Evolutionary conservation across 768 basidiomycete species (phyloP), one percentile per base, ranked within the genome.

Genomic region (Tephrocybe sp.): DNA sequence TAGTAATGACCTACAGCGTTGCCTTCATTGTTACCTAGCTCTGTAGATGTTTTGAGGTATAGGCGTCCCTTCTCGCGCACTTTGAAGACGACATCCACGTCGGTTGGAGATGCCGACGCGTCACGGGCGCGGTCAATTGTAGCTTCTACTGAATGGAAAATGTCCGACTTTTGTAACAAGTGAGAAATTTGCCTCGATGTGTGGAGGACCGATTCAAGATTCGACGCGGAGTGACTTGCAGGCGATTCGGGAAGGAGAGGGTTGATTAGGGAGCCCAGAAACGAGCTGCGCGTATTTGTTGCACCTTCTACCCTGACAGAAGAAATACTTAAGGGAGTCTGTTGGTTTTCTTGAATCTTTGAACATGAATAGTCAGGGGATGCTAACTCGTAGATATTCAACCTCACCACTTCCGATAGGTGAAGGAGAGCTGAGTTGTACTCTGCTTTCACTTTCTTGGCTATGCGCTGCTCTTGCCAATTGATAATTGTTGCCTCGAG

Each of bases 11-110:
- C 64, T 63, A 93, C 94, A n/a, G 93, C 93, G 49, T 74, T 93
- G 10, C 91, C 96, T 67, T 98, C 97, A 44, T 86, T 88, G 53
- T 96, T 93, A 3, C 97, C 96, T 5, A 98, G 74, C 62, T 98
- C 94, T 3, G 95, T 98, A 4, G 90, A 79, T 2, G 86, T 90
- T 56, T 88, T 90, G 6, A 95, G 60, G 58, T 78, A 92, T 58
- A 86, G 82, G 32, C 90, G 73, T 4, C 90, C 83, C 50, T 80
- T 81, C 67, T 98, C 95, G 34, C 79, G 74, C 3, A 91, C 79
- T 53, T 80, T 79, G 68, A 96, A 84, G 1, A 95, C 78, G 32
- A 98, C 65, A 60, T 97, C 92, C 10, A 95, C 80, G 55, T 90
- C 88, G 8, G 77, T 78, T 9, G 69, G 66, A 42, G 73, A 65